Evolutionary conservation across 2,329 filamentous ascomycete genomes (phyloP).

Genomic region (Alternaria gansuensis): DNA sequence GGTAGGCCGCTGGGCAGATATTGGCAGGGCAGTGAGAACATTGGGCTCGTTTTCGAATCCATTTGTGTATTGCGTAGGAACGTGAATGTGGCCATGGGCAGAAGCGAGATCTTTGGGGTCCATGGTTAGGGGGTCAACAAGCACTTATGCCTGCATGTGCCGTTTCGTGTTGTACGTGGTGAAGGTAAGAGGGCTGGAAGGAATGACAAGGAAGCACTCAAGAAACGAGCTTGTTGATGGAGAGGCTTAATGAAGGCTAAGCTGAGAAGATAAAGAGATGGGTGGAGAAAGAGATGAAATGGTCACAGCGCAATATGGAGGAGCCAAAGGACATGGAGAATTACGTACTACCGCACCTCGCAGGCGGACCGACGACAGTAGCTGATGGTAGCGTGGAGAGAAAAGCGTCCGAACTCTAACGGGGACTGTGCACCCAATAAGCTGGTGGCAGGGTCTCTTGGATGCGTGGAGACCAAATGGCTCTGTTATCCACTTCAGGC

Average conservation of each 20-base stretch:
- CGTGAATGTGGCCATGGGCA: conserved; percentile 23
- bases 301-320: conserved; percentile 13
- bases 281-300: conserved; percentile 6
- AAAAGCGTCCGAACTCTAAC: conserved; percentile 7
- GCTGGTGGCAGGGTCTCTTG: conserved; percentile 23
- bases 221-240: background rate
- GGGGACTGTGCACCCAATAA: conserved; percentile 19
- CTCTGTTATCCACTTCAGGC: conserved; percentile 26
- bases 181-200: background rate
- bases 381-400: conserved; percentile 20
- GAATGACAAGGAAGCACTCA: background rate
- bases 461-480: conserved; percentile 27
- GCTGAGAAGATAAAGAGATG: conserved; percentile 9
- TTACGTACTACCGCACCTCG: conserved; percentile 26
- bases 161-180: background rate
- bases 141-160: conserved; percentile 24
- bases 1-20: conserved; percentile 32
- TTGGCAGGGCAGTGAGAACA: conserved; percentile 24
- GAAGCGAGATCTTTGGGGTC: conserved; percentile 23
- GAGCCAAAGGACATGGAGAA: conserved; percentile 14
- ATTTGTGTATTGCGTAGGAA: conserved; percentile 26
- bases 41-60: conserved; percentile 24
- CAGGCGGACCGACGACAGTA: conserved; percentile 15
- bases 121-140: conserved; percentile 25
- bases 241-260: background rate